phyloP scores from a whole-genome alignment of 345 rosid species.

The Psidium friedrichsthalianum region DNA sequence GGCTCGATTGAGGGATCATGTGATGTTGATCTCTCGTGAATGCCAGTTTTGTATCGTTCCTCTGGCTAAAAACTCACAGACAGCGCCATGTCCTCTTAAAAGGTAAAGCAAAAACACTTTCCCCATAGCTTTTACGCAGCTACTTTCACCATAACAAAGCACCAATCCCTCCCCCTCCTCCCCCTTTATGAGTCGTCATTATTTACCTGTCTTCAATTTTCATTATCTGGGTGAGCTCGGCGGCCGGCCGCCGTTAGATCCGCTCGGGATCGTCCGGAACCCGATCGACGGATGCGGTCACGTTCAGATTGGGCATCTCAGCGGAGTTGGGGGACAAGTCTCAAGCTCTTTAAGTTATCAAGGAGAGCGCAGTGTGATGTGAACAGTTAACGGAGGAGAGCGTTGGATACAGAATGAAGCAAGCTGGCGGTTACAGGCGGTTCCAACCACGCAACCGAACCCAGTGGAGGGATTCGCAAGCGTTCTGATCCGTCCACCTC shows the following conservation, averaged over 20 bases:
- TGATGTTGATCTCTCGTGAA: not conserved
- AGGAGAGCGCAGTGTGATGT: not conserved
- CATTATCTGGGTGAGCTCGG: not conserved
- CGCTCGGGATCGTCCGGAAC: not conserved
- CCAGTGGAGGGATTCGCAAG: not conserved
- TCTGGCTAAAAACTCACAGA: not conserved
- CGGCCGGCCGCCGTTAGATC: not conserved
- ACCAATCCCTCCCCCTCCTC: not conserved
- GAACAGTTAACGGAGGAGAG: not conserved
- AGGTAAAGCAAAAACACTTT: not conserved
- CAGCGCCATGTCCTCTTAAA: not conserved
- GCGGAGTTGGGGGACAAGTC: not conserved
- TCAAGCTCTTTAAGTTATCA: not conserved
- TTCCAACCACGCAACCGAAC: not conserved
- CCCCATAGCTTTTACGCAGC: not conserved
- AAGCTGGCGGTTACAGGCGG: not conserved
- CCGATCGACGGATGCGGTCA: not conserved
- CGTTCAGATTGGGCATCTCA: not conserved
- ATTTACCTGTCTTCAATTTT: not conserved
- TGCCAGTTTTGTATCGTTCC: not conserved
- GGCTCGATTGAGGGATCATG: not conserved
- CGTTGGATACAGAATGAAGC: not conserved
- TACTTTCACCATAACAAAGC: not conserved
- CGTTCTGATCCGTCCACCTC: not conserved
- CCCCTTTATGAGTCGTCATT: not conserved